Percentiles rank a stretch among this genome's conserved stretches.
Conservation (phyloP, 1,284 basidiomycete genomes). For the Lignosus rhinocerotis region DNA sequence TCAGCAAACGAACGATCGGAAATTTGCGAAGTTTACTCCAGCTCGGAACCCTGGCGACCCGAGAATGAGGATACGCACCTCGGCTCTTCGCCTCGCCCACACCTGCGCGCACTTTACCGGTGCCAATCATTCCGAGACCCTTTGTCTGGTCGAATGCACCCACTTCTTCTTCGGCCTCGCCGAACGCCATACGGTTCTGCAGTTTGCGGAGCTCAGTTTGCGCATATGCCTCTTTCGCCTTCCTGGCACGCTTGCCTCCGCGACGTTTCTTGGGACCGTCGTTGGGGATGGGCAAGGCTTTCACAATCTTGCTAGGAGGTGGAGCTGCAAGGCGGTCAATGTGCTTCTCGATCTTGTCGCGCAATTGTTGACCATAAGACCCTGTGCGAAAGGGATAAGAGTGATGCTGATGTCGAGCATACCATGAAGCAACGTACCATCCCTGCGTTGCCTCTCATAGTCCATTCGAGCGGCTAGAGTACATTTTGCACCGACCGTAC, state of each 20-base stretch:
- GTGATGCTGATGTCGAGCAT: no score
- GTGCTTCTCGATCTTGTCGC: constrained; percentile 88
- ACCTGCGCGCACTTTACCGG: constrained; percentile 87
- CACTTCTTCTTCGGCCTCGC: constrained; percentile 94
- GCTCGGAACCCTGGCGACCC: background rate
- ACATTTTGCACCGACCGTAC: constrained; percentile 92
- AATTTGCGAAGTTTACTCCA: background rate
- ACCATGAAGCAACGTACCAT: constrained; percentile 52
- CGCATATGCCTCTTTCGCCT: constrained; percentile 96
- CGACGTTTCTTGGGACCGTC: constrained; percentile 95
- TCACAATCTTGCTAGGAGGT: constrained; percentile 90
- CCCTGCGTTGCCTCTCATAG: constrained; percentile 72
- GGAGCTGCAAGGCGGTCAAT: constrained; percentile 93
- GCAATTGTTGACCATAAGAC: constrained; percentile 76
- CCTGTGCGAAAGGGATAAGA: constrained; percentile 43
- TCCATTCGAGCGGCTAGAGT: constrained; percentile 93
- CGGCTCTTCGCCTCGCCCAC: constrained; percentile 85
- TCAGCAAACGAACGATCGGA: background rate
- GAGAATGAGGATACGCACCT: constrained; percentile 50
- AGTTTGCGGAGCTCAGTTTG: constrained; percentile 96
- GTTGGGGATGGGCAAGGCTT: constrained; percentile 94
- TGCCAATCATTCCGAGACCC: constrained; percentile 96
- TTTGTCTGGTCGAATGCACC: constrained; percentile 96
- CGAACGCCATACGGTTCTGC: constrained; percentile 96
- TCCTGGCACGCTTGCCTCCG: constrained; percentile 93